Base-by-base conservation (phyloP, 1,284 basidiomycete genomes). In the Crucibulum cyathiforme region DNA sequence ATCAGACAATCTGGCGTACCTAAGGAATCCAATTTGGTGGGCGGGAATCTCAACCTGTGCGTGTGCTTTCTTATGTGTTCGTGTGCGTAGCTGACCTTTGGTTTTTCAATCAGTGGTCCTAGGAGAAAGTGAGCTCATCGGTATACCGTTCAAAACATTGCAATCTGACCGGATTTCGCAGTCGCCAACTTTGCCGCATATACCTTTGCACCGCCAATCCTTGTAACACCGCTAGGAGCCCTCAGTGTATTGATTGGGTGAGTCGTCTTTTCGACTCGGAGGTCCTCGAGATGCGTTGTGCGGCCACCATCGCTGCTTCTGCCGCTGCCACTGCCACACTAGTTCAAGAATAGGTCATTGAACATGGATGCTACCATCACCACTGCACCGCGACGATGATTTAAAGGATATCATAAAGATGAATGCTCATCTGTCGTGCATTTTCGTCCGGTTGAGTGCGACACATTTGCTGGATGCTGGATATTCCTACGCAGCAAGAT, bases 141-240 rank as follows among this genome's bases (percentile, higher is more conserved):
- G 43, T 53, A 43, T 13, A n/a, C 4, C 17, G 53, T 54, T 2
- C 50, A 57, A n/a, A 17, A 51, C 37, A 36, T 39, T 15, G 46
- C 67, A 59, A 63, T 52, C 53, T 58, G 55, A 47, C 47, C 46
- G 10, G 43, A 41, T 51, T 57, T 49, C 45, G 10, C 69, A 98
- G 96, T 98, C 58, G 96, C 95, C 67, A 99, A 99, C 80, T 99
- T 99, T 78, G 95, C 97, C 7, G 98, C 98, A 5, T 99, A 99
- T 76, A 95, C 95, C 0, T 99, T 98, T 71, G 97, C 97, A 0
- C 97, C 97, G 58, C 95, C 97, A 64, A 98, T 98, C 70, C 84
- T 99, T 56, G 96, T 99, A 45, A 98, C 97, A 1, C 97, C 97
- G 6, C 82, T 99, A 12, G 97, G 97, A 58, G 96, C 97, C 10